phyloP scores from a whole-genome alignment of 495 filamentous ascomycete genomes.

The Venustampulla echinocandica region DNA sequence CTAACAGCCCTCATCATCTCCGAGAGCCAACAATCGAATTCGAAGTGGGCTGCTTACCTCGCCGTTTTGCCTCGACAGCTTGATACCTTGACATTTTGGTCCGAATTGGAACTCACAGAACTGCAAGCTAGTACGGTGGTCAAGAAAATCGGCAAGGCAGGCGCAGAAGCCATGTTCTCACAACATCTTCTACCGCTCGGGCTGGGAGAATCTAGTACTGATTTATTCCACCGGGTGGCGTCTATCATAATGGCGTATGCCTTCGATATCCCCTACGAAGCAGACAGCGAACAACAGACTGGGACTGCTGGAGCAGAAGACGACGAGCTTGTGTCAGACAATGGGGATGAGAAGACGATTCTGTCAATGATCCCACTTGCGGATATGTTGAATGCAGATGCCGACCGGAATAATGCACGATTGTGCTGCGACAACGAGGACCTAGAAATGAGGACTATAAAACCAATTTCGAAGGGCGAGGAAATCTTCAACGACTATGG shows the following conservation, averaged over 20 bases:
- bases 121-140: constrained; percentile 72
- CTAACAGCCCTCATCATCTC: constrained; percentile 76
- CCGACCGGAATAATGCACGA: constrained; percentile 62
- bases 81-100: constrained; percentile 90
- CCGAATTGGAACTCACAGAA: constrained; percentile 54
- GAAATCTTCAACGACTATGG: constrained; percentile 93
- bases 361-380: constrained; percentile 92
- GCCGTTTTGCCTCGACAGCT: constrained; percentile 70
- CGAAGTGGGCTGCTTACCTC: constrained; percentile 74
- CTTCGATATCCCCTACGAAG: constrained; percentile 61
- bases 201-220: constrained; percentile 13
- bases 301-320: constrained; percentile 45
- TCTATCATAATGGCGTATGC: constrained; percentile 91
- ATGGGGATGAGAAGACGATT: constrained; percentile 46
- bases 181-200: constrained; percentile 52
- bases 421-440: constrained; percentile 16
- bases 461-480: constrained; percentile 56
- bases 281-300: constrained; percentile 33
- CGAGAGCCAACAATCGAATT: constrained; percentile 55
- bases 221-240: constrained; percentile 64
- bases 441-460: constrained; percentile 26
- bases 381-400: constrained; percentile 88
- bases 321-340: constrained; percentile 59
- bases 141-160: constrained; percentile 66
- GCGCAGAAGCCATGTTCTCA: constrained; percentile 61